Base-by-base conservation (phyloP, 306 rosid species). In the Quercus aquifolioides region DNA sequence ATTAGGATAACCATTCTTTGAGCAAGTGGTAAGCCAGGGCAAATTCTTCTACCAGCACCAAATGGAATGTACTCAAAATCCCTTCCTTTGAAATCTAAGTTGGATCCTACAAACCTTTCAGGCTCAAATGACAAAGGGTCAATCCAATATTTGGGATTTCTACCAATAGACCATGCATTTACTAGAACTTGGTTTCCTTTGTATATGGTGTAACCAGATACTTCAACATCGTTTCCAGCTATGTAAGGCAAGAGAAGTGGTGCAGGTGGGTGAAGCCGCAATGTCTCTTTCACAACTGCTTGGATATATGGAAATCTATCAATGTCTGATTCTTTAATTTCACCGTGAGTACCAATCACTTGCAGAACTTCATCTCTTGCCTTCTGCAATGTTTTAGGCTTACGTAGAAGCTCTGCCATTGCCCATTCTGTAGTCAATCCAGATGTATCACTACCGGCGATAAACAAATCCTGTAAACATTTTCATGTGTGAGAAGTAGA, bases 401-500 rank as follows among this genome's bases (percentile, higher is more conserved):
- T 86, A 3, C 43, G 76, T 14, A 90, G 77, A 58, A 90, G 84
- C 55, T 90, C 91, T 26, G 94, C 84, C 94, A 90, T 86, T n/a
- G 89, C 89, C 94, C 94, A 90, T 43, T 90, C 94, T 17, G 84
- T 78, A 60, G 90, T 87, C 74, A 81, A 77, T 38, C 88, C 93
- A 11, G 90, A 83, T 3, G 93, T 87, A 58, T 90, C 93, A 65
- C 90, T 87, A 25, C 91, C 93, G 1, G 90, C 91, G 0, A 90
- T 84, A 19, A 87, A 87, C 68, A 90, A 74, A 87, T 90, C 93
- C 93, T 89, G 81, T 43, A 46, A 60, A 60, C 62, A 57, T 57
- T 57, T 57, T 20, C 14, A 58, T 3, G 12, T 9, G 28, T 21
- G 13, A 8, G 63, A 46, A 11, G 5, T 49, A 41, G 46, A 41